Conservation (phyloP, 192 early-diverging fungal species). For the Dimargaris cristalligena region DNA sequence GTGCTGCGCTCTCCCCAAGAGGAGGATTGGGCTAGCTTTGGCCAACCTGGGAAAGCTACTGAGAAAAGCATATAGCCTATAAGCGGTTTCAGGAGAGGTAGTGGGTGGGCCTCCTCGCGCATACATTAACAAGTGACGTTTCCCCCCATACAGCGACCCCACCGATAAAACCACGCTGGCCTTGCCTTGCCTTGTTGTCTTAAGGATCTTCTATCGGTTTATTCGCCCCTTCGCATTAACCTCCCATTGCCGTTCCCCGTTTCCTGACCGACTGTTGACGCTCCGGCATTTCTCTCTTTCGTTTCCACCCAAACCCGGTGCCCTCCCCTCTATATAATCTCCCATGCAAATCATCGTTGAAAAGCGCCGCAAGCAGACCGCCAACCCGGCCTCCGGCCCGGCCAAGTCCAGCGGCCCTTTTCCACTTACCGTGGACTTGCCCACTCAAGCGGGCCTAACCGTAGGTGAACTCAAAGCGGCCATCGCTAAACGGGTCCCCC, state of each 20-base stretch:
- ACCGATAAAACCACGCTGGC: too few relatives aligned
- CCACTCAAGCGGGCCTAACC: constrained; percentile 35
- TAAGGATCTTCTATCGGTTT: not conserved
- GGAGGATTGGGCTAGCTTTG: too few relatives aligned
- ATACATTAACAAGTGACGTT: too few relatives aligned
- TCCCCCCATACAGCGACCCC: too few relatives aligned
- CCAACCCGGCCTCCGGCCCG: not conserved
- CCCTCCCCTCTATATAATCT: not conserved
- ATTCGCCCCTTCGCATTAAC: not conserved
- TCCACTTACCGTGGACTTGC: constrained; percentile 39
- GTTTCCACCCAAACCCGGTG: not conserved
- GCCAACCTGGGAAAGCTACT: too few relatives aligned
- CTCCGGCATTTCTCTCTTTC: not conserved
- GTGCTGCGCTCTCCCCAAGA: too few relatives aligned
- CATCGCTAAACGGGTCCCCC: constrained; percentile 41
- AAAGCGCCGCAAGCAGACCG: not conserved
- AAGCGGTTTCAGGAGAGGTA: too few relatives aligned
- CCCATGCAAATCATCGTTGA: constrained; percentile 7
- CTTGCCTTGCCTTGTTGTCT: too few relatives aligned
- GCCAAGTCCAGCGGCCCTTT: not conserved
- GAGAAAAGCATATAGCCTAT: too few relatives aligned
- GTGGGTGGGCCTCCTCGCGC: too few relatives aligned
- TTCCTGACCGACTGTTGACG: not conserved
- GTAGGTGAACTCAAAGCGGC: constrained; percentile 52
- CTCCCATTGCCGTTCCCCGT: not conserved